Base-by-base conservation (phyloP, 208 protist species). In the Vickermania spadyakhi region DNA sequence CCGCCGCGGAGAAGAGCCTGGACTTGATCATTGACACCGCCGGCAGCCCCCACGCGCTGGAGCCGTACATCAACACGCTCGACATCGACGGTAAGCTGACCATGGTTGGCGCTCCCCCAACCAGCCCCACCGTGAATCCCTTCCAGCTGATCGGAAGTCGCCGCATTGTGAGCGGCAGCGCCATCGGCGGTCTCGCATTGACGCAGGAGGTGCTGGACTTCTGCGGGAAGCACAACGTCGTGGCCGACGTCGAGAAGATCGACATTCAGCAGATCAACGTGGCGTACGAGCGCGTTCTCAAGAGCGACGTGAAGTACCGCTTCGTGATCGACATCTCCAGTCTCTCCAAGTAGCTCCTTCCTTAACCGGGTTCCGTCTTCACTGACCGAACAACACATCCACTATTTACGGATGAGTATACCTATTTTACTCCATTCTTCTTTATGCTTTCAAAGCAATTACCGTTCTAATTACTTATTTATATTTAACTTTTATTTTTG, bases 151-250 rank as follows among this genome's bases (percentile, higher is more conserved):
- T 70, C 36, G 25, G 28, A 13, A 55, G 62, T 3, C 59, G 64
- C 27, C 52, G 59, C 21, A 31, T 31, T 25, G 45, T 90, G n/a
- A 59, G 28, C 21, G 77, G 64, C 30, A 85, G 77, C 31, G 13
- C 60, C 29, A 82, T 91, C 49, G 77, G 75, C 36, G 74, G 75
- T n/a, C 70, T 85, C 28, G 53, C 50, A 11, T 68, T 66, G 30
- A 86, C 73, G 18, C 75, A 86, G 52, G 77, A 86, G 55, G 81
- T 91, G 66, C 65, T 91, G 11, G 73, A 82, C 59, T 75, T 91
- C 57, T 84, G 74, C 56, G 71, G 45, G 36, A 64, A 80, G 58
- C 65, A 87, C 64, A 59, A 58, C 50, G 81, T 87, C 56, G 57
- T 64, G 0, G 56, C 76, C 13, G 62, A 73, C 1, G 66, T 79